phyloP scores from a whole-genome alignment of 208 protist genomes.

The Herpetomonas muscarum region DNA sequence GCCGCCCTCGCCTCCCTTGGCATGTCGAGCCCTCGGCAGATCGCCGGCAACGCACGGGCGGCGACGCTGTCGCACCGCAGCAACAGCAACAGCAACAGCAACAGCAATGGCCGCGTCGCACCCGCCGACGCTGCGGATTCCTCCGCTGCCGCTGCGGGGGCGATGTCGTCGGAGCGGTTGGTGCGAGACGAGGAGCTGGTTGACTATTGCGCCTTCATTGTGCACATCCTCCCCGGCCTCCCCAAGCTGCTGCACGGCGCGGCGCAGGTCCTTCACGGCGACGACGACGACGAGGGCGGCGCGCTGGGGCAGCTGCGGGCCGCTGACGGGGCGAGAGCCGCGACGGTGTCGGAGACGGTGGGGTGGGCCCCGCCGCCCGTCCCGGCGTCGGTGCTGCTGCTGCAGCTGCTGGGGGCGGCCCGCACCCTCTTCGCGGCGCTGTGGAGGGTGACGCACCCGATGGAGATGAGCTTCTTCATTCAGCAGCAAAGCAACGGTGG shows the following conservation, averaged over 20 bases:
- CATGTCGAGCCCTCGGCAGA: neutral
- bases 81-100: neutral
- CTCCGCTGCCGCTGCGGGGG: no score
- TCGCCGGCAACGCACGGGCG: neutral
- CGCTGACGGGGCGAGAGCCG: no score
- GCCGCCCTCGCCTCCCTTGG: neutral
- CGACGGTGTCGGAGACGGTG: neutral
- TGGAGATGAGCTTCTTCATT: conserved; percentile 57
- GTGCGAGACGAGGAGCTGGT: conserved; percentile 59
- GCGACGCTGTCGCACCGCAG: neutral
- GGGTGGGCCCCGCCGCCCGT: conserved; percentile 29
- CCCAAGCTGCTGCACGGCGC: conserved; percentile 49
- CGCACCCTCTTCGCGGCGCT: conserved; percentile 59
- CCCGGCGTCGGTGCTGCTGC: conserved; percentile 32
- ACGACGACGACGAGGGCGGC: neutral
- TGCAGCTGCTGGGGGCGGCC: conserved; percentile 42
- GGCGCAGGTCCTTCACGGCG: neutral
- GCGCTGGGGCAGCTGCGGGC: no score
- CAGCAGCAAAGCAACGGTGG: conserved; percentile 18
- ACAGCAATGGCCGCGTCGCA: neutral
- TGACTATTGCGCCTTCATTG: conserved; percentile 58
- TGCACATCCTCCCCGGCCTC: conserved; percentile 61
- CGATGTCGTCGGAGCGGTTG: conserved; percentile 1
- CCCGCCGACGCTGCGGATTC: no score
- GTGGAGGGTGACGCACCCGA: conserved; percentile 70